Evolutionary conservation across 257 asterid species (phyloP), one percentile per base, ranked within the genome.

Genomic region (Cruciata laevipes): DNA sequence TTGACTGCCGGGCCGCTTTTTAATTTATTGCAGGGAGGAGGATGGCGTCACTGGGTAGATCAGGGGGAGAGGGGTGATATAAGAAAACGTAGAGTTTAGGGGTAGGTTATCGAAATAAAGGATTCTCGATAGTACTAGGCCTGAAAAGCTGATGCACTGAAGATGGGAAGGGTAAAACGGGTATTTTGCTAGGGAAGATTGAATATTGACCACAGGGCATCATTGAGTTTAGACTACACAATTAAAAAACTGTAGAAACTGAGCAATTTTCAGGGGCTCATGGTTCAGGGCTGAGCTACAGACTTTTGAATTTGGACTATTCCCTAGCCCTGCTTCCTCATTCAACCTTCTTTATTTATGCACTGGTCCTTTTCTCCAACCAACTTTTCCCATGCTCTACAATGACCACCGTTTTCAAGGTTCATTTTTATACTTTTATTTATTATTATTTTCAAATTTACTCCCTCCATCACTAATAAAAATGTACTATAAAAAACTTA

Each of bases 1-100:
- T 66, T 14, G 38, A n/a, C 30, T 66, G 51, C 52, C 31, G 65
- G 12, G 64, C 40, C 72, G 62, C 38, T 67, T 65, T 67, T 51
- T 47, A 32, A 37, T 30, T 30, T 16, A 27, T 42, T 21, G 40
- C 60, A 58, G 23, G 51, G 7, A 51, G 7, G 31, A 18, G 40
- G n/a, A 25, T 6, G 6, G 12, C 52, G 49, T 69, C 73, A 49
- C 24, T 40, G 23, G 65, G 51, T 0, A 0, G 17, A 17, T 27
- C 27, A 30, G 63, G 27, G 59, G 5, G 38, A 27, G 56, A 53
- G 60, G 60, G 60, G 3, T 47, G 55, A 47, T 20, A n/a, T 47
- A 47, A 47, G 55, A 47, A 47, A 47, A 47, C 7, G 55, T 47
- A 47, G 55, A 44, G 7, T 53, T 18, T 17, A 6, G 60, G 24